Evolutionary conservation across 257 asterid genomes (phyloP), one percentile per base, ranked within the genome.

Genomic region (Anisodus tanguticus): DNA sequence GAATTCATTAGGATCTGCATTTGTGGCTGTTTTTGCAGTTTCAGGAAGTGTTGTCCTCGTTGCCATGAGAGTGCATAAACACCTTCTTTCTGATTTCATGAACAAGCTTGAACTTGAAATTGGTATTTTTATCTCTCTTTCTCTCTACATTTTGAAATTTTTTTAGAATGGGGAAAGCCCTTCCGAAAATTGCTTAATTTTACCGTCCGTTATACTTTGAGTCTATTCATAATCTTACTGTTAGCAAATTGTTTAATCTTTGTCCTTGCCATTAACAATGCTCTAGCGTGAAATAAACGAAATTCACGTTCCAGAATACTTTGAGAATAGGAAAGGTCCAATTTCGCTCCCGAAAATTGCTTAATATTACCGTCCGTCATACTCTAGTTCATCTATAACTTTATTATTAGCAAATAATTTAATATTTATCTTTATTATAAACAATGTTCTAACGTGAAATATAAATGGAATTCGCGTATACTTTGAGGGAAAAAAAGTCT

Each of bases 41-140:
- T 95, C 98, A 0, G 97, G 96, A 13, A 93, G 97, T 90, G 99
- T 95, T 1, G 97, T 87, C 51, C 87, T 95, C 68, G 89, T 95
- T 13, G 94, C 99, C 87, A 88, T 93, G 86, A 97, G 91, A 85
- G 91, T 87, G 12, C 98, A 95, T 83, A 91, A 95, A 51, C 97
- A 94, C 84, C 93, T 94, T 58, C 95, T 94, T 81, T 92, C 97
- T 83, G 87, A 91, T 88, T 93, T 95, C 91, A 91, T 95, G 93
- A 89, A 93, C 88, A 86, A 94, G 84, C 88, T 93, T 90, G 96
- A 94, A 90, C 84, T 80, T 47, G 93, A 94, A 84, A 85, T 95
- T 6, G 89, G 88, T 66, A 80, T 68, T 26, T 8, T 7, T 37
- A 19, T 11, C 45, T 3, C 7, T 12, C 6, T 76, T 5, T 11